These are phyloP conservation scores for Corchorus olitorius DNA, from an alignment of 345 rosid genomes.

Conservation along the genomic window DNA sequence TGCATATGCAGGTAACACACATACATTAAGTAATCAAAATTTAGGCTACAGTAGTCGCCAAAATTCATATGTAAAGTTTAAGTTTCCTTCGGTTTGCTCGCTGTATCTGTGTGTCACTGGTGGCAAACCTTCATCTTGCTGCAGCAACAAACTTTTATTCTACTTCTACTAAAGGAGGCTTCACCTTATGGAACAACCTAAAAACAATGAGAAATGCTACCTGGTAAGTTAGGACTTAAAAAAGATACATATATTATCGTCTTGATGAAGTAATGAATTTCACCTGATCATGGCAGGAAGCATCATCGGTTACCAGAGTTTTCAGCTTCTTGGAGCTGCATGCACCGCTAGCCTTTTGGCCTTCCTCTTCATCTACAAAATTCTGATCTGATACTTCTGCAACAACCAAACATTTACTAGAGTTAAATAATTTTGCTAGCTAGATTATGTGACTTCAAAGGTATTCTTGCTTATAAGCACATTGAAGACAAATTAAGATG, in stretches of 20 bases:
- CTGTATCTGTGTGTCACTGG: background rate
- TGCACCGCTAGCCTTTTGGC: constrained; percentile 24
- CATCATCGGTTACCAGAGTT: constrained; percentile 16
- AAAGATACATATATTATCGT: background rate
- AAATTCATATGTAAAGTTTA: background rate
- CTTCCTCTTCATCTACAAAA: constrained; percentile 55
- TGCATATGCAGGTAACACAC: background rate
- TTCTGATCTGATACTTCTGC: constrained; percentile 90
- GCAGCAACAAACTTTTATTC: background rate
- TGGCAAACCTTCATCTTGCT: background rate
- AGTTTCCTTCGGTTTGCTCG: background rate
- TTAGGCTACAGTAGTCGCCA: background rate
- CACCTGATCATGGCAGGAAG: constrained; percentile 48
- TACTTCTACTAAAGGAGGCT: background rate
- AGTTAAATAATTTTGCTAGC: background rate
- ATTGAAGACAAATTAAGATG: no score
- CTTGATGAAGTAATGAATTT: background rate
- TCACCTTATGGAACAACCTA: constrained; percentile 16
- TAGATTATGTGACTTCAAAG: background rate
- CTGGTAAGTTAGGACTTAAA: background rate
- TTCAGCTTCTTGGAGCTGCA: constrained; percentile 49
- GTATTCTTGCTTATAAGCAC: background rate
- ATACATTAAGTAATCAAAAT: background rate
- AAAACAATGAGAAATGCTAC: background rate
- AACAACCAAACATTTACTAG: constrained; percentile 23